Base-by-base conservation (phyloP, 75 land plant genomes). In the Isoetes taiwanensis region DNA sequence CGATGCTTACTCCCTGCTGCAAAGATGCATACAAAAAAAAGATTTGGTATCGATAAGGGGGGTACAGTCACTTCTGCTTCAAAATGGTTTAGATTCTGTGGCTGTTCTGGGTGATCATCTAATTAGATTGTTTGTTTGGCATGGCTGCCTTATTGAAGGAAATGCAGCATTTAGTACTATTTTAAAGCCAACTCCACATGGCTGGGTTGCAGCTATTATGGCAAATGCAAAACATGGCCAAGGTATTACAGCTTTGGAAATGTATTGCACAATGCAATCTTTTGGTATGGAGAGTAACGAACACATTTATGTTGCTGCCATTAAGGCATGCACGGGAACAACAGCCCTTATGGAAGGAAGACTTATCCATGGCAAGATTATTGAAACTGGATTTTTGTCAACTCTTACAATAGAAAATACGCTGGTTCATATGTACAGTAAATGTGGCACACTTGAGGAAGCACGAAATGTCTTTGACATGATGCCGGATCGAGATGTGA, bases 361-460 rank as follows among this genome's bases (percentile, higher is more conserved):
- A 48, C 55, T 40, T 46, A 38, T 76, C 14, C 86, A 82, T 54
- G 55, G 58, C 28, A 64, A 72, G 2, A 71, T 82, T 10, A 40
- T 73, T 5, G 59, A 31, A 6, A 48, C 69, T 56, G 81, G 77
- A 32, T 76, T 64, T 27, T 32, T 28, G 23, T 46, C 39, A 2
- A 66, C 76, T 63, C 64, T 66, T n/a, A 30, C 53, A 28, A 56
- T 63, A 20, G 23, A 69, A 21, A 71, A 70, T 63, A 64, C 76
- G 0, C 76, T 82, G 32, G 39, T 82, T n/a, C 78, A 78, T 48
- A 82, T 82, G 85, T 82, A 82, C 67, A 74, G 79, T 6, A 46
- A 46, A 46, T 46, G 52, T n/a, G 52, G 52, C 23, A 8, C 4
- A 46, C 52, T 16, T 8, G 16, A 6, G 14, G 23, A 46, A 16